Conservation (phyloP, 179 eudicot genomes). For the Beta macrorhiza region DNA sequence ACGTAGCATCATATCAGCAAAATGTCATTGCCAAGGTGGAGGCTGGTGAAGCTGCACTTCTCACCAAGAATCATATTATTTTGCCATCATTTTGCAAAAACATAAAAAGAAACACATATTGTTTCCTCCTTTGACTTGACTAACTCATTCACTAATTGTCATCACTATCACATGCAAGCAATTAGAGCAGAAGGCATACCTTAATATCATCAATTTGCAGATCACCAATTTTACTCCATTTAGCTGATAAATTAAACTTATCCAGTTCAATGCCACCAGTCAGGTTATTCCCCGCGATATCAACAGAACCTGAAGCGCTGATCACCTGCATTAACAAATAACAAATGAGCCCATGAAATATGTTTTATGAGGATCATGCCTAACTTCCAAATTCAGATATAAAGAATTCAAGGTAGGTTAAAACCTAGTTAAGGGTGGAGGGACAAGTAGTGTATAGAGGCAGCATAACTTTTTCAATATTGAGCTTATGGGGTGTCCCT, state of each 20-base stretch:
- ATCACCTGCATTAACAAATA: conserved; percentile 46
- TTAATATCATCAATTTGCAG: conserved; percentile 33
- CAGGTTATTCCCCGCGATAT: conserved; percentile 54
- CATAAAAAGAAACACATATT: too few relatives aligned
- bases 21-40: neutral
- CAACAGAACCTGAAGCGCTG: conserved; percentile 62
- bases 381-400: neutral
- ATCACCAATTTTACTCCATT: conserved; percentile 69
- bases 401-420: neutral
- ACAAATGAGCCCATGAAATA: neutral
- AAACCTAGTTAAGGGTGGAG: neutral
- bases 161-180: neutral
- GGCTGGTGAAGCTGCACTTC: neutral
- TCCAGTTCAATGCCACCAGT: conserved; percentile 56
- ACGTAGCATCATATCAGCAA: too few relatives aligned
- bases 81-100: too few relatives aligned
- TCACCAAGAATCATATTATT: too few relatives aligned
- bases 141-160: neutral
- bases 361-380: neutral
- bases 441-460: neutral
- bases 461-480: neutral
- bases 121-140: neutral
- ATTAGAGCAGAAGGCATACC: conserved; percentile 26
- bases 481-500: too few relatives aligned
- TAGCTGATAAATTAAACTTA: conserved; percentile 52